These are phyloP conservation scores for Hemileia vastatrix DNA, from an alignment of 1,284 basidiomycete species.

Conservation along the genomic window DNA sequence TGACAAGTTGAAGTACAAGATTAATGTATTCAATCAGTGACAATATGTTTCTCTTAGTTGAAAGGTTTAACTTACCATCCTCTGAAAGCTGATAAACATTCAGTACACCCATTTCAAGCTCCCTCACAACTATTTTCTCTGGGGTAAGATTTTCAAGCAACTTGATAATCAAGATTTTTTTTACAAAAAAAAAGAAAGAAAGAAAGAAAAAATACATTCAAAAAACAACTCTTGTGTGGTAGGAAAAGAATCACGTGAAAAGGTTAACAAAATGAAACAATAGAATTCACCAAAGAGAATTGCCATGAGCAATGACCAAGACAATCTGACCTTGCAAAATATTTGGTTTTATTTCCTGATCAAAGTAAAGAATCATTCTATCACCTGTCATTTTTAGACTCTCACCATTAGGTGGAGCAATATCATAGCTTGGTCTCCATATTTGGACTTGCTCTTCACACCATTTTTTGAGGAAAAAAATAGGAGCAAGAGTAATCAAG, in stretches of 20 bases:
- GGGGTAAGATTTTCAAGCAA: constrained; percentile 44
- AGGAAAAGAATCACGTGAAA: neutral
- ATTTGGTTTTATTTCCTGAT: constrained; percentile 45
- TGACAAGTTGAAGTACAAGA: too few relatives aligned
- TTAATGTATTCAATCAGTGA: too few relatives aligned
- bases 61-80: constrained; percentile 31
- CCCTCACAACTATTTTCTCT: constrained; percentile 46
- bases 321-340: constrained; percentile 46
- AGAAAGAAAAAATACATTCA: neutral
- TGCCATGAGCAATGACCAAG: constrained; percentile 47
- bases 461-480: constrained; percentile 47
- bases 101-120: constrained; percentile 47
- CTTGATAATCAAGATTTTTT: constrained; percentile 45
- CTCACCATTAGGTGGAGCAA: constrained; percentile 47
- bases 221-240: neutral
- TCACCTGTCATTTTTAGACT: constrained; percentile 47
- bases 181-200: constrained; percentile 3
- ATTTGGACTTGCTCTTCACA: constrained; percentile 49
- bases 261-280: neutral
- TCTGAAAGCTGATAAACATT: constrained; percentile 47
- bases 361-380: constrained; percentile 46
- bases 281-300: constrained; percentile 39
- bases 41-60: too few relatives aligned
- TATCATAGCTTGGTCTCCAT: constrained; percentile 44
- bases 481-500: too few relatives aligned